Base-by-base conservation (phyloP, 768 basidiomycete species). In the Termitomyces sp. region DNA sequence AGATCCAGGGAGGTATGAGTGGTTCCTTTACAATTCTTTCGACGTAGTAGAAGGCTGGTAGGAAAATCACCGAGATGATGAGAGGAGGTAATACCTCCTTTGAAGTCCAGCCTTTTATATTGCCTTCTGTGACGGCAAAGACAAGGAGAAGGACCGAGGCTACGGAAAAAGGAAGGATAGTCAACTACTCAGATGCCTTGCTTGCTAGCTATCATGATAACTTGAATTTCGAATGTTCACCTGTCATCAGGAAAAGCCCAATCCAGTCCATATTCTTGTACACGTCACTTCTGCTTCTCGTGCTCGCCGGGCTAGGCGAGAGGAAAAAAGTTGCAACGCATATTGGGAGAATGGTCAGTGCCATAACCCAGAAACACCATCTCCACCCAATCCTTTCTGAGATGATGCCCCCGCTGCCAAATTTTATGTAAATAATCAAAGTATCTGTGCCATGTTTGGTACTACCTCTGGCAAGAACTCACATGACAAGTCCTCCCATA, bases 331-430 rank as follows among this genome's bases (percentile, higher is more conserved):
- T 68, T 6, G 63, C 48, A 6, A 72, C 10, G 19, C 72, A 66
- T 27, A 75, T 64, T 5, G 71, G 67, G 12, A 73, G 49, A 49
- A 71, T 62, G 35, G 80, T 55, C 47, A 80, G 71, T 8, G 75
- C 72, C 43, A 74, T 63, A 43, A 77, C 69, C 67, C 77, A 80
- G 64, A 83, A 82, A 38, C 78, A 68, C 81, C 80, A 81, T 47
- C 62, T 68, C 67, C 75, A 82, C 16, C 74, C 71, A 6, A 68
- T 63, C 16, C 62, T 69, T 48, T 72, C 65, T 5, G 77, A 74
- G 35, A 80, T 70, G 14, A 74, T 25, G 2, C 76, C 79, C 7
- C 79, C 79, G 4, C 77, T n/a, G n/a, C n/a, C n/a, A n/a, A n/a
- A n/a, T n/a, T n/a, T n/a, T n/a, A n/a, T n/a, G n/a, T n/a, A n/a